Base-by-base conservation (phyloP, 2,329 filamentous ascomycete species). In the Diaporthe amygdali region DNA sequence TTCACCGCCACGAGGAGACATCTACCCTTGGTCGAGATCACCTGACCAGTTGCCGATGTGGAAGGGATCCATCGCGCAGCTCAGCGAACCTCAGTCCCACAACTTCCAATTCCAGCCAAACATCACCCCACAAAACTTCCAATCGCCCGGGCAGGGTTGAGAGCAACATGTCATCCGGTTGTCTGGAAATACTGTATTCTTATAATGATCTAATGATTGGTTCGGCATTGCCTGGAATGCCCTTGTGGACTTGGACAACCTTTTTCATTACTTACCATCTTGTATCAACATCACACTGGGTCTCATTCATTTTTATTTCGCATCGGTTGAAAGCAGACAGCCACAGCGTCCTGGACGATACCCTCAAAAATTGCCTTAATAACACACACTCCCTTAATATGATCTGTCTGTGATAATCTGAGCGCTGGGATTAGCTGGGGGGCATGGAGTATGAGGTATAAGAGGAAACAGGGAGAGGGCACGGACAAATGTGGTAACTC, bases 81-180 rank as follows among this genome's bases (percentile, higher is more conserved):
- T 73, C 30, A 70, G 71, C 39, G 80, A 81, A 39, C 73, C 80
- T 1, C 79, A 79, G 72, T 80, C 80, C n/a, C 82, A 82, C 74
- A 82, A 83, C 54, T 84, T 85, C 64, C 84, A 85, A 74, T 85
- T 85, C 76, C 84, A 83, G 12, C 83, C 80, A 49, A 85, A 85
- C 74, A 79, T 85, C 66, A 85, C 84, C 0, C 84, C 84, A 0
- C 80, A 83, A 66, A 82, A 85, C 73, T 85, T 84, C 69, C 79
- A 70, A 69, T 73, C 71, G 41, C 71, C 71, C 15, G 66, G 66
- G 46, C 66, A 56, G 52, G 66, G 66, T 30, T 68, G 30, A 68
- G 30, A 27, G 25, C 27, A 22, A 22, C 6, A 17, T 17, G 25
- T 15, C 27, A 25, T 5, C 6, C 20, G 22, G 27, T 10, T 30